Percentiles rank a stretch among this genome's conserved stretches.
Conservation (phyloP, 768 basidiomycete genomes). For the Tricholoma saponaceum region DNA sequence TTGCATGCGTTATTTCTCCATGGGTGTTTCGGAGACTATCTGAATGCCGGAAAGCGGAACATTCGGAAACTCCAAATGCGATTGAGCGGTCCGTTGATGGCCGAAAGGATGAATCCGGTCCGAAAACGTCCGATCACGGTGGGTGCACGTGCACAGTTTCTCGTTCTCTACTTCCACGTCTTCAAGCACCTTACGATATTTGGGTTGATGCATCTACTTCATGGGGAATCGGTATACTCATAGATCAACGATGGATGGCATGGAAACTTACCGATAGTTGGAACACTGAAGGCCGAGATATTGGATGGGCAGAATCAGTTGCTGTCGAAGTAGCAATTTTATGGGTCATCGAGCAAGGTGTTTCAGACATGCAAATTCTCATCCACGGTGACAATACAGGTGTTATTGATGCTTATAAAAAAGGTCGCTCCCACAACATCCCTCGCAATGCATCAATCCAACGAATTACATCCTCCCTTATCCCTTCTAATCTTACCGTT, state of each 20-base stretch:
- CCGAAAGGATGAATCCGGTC: too few relatives aligned
- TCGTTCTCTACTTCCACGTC: too few relatives aligned
- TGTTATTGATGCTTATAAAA: background rate
- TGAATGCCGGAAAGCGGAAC: too few relatives aligned
- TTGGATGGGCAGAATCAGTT: background rate
- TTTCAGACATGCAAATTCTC: background rate
- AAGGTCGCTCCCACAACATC: background rate
- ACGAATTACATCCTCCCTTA: background rate
- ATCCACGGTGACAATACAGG: background rate
- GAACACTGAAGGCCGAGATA: background rate
- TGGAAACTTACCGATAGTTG: background rate
- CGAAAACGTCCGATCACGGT: too few relatives aligned
- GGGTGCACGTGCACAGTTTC: too few relatives aligned
- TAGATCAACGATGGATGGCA: background rate
- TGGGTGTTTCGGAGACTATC: too few relatives aligned
- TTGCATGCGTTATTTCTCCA: too few relatives aligned
- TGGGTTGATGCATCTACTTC: background rate
- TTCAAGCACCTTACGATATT: too few relatives aligned
- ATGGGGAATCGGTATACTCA: background rate
- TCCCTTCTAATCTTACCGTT: background rate
- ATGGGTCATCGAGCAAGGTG: background rate
- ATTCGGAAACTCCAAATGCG: too few relatives aligned
- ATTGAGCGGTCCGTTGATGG: too few relatives aligned
- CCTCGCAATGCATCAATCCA: background rate
- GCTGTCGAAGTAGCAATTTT: background rate